Conservation (phyloP, 306 rosid species). For the Myrica gale region DNA sequence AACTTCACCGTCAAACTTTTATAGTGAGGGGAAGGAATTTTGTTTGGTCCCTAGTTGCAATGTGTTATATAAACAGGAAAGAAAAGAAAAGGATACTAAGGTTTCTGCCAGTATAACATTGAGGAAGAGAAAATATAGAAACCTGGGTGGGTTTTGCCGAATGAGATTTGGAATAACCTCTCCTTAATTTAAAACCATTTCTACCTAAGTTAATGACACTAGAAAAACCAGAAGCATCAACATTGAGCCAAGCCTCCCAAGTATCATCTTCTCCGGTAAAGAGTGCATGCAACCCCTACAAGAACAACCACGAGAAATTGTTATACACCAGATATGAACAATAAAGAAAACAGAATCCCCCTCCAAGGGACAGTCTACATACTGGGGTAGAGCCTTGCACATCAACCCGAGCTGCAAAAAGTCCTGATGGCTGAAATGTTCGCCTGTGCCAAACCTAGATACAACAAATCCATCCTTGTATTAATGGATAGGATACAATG, state of each 20-base stretch:
- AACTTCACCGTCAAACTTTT: neutral
- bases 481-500: neutral
- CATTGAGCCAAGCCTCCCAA: conserved; percentile 98
- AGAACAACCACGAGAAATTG: conserved; percentile 31
- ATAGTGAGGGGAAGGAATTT: neutral
- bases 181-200: conserved; percentile 81
- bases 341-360: conserved; percentile 9
- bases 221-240: conserved; percentile 85
- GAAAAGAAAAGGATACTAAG: neutral
- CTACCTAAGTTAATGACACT: conserved; percentile 56
- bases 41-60: neutral
- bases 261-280: conserved; percentile 91
- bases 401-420: conserved; percentile 95
- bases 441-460: conserved; percentile 91
- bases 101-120: conserved; percentile 3
- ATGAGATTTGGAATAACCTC: conserved; percentile 85
- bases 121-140: conserved; percentile 11
- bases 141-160: conserved; percentile 88
- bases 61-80: neutral
- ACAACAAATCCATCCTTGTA: conserved; percentile 26
- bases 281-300: conserved; percentile 92
- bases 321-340: conserved; percentile 24
- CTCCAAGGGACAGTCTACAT: conserved; percentile 37
- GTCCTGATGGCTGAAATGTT: conserved; percentile 96
- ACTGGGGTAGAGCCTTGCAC: conserved; percentile 86